Evolutionary conservation across 768 basidiomycete genomes (phyloP).

Genomic region (Tubosaeta brunneosetosa): DNA sequence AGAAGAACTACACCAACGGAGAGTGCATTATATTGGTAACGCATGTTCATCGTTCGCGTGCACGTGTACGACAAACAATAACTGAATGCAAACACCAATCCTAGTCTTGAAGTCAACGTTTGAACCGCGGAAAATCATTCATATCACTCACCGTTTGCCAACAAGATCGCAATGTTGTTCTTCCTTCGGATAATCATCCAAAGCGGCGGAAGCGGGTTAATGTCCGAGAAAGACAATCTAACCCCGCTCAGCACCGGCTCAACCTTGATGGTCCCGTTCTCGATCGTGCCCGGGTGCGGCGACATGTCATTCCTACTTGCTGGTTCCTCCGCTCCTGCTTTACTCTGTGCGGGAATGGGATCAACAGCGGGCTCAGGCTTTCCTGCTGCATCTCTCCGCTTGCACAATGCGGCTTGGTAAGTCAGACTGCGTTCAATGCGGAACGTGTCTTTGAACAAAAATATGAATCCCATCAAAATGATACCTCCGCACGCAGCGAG

Average conservation of each 20-base stretch:
- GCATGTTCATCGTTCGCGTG: constrained; percentile 57
- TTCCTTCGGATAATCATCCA: constrained; percentile 49
- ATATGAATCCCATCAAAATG: constrained; percentile 51
- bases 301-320: constrained; percentile 13
- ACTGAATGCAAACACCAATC: constrained; percentile 64
- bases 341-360: constrained; percentile 10
- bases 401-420: constrained; percentile 64
- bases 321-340: constrained; percentile 9
- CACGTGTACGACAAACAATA: constrained; percentile 74
- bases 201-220: constrained; percentile 72
- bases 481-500: constrained; percentile 57
- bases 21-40: constrained; percentile 65
- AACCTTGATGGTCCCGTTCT: constrained; percentile 19
- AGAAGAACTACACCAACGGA: constrained; percentile 75
- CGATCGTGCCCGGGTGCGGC: constrained; percentile 14
- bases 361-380: constrained; percentile 21
- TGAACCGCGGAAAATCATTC: background rate
- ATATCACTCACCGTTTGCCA: constrained; percentile 22
- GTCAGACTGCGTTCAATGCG: constrained; percentile 74
- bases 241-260: constrained; percentile 29
- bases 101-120: constrained; percentile 34
- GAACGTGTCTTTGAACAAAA: constrained; percentile 80
- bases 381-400: constrained; percentile 31
- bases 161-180: constrained; percentile 65
- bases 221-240: constrained; percentile 57